Evolutionary conservation across 1,139 yeast species (phyloP).

Genomic region (Yamadazyma pseudoaaseri): DNA sequence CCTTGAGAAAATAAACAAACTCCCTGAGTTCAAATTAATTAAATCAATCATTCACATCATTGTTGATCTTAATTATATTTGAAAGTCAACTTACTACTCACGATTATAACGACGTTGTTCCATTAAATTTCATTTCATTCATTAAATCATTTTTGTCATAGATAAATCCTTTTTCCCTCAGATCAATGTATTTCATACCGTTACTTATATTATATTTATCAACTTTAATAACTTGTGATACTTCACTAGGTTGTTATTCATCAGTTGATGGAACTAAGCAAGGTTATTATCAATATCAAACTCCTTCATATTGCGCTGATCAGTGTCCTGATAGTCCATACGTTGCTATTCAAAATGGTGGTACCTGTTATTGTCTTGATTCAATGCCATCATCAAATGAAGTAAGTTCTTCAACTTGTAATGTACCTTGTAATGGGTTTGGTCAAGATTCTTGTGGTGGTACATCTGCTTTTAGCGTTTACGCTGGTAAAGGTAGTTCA

Average conservation of each 20-base stretch:
- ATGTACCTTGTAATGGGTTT: slow-evolving; percentile 51
- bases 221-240: slow-evolving; percentile 8
- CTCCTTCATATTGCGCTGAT: slow-evolving; percentile 47
- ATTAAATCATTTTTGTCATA: not conserved
- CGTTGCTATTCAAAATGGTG: slow-evolving; percentile 59
- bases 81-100: too few relatives aligned
- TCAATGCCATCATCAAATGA: slow-evolving; percentile 43
- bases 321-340: slow-evolving; percentile 51
- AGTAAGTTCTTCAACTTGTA: slow-evolving; percentile 33
- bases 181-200: slow-evolving; percentile 1
- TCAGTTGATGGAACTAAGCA: slow-evolving; percentile 27
- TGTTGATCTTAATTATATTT: too few relatives aligned
- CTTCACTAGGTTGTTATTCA: slow-evolving; percentile 31
- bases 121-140: slow-evolving; percentile 1
- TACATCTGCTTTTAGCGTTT: slow-evolving; percentile 37
- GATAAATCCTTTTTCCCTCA: too few relatives aligned
- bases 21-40: too few relatives aligned
- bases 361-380: slow-evolving; percentile 65
- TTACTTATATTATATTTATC: slow-evolving; percentile 3
- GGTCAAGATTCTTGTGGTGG: slow-evolving; percentile 60
- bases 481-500: slow-evolving; percentile 25
- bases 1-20: too few relatives aligned
- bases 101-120: slow-evolving; percentile 5
- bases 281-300: slow-evolving; percentile 47
- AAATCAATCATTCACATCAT: too few relatives aligned